Evolutionary conservation across 2,329 filamentous ascomycete genomes (phyloP), one percentile per base, ranked within the genome.

Genomic region (Fusarium pseudoanthophilum): DNA sequence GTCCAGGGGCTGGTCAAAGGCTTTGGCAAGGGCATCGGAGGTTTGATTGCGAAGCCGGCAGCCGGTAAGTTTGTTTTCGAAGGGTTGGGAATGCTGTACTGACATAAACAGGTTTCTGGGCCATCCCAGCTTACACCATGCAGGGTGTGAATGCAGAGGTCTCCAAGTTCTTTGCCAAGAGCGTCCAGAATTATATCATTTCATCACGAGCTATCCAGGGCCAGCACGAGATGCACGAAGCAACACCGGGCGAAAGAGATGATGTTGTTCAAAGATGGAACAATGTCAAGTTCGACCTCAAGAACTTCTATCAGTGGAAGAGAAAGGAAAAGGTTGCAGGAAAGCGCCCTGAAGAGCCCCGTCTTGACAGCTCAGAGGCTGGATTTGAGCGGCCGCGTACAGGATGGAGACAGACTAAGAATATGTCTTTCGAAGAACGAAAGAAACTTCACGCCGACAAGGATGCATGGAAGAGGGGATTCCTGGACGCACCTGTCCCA

Each of bases 121-220:
- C 89, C 3, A 82, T 97, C 8, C 93, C 94, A 0, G 95, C 92
- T 10, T 97, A 96, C 78, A 89, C 93, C 7, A 92, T 95, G 86
- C 93, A 95, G 79, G 95, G 95, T 5, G 86, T 96, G 2, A 91
- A 95, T 76, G 92, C 93, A 45, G 92, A 95, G 79, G 86, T 96
- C 60, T 87, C 91, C 69, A 94, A 92, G 71, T 82, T 88, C 51
- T 92, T 94, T 74, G 90, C 91, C 30, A 90, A 88, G 49, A 93
- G 90, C 70, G 90, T 94, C 24, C 87, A 93, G 55, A 94, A 93
- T 74, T 95, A 95, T 79, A 93, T 97, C 72, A 89, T 94, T 51
- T 89, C 93, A 2, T 92, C 93, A 5, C 87, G 94, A 51, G 92
- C 93, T 55, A 86, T 91, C 2, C 93, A 97, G 79, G 94, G 94